Percentiles rank a stretch among this genome's conserved stretches.
These are phyloP conservation scores for Glutinoglossum americanum DNA, from an alignment of 495 filamentous ascomycete species.

Conservation along the genomic window DNA sequence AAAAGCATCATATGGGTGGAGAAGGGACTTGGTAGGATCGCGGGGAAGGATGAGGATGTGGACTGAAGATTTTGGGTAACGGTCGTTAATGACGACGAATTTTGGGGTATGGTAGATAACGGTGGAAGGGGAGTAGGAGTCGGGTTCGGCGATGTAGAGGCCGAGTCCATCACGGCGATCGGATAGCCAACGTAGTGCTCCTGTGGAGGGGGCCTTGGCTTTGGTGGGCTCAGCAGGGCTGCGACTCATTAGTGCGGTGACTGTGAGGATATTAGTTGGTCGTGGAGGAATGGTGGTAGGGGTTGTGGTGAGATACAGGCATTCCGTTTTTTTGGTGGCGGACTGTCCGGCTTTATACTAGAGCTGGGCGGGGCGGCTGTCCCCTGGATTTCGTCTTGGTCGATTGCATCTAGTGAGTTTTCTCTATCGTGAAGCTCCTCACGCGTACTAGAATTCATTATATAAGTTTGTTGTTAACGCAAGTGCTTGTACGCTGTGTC, in stretches of 20 bases:
- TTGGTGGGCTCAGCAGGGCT: slow-evolving; percentile 24
- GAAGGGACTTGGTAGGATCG: slow-evolving; percentile 31
- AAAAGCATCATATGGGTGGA: slow-evolving; percentile 66
- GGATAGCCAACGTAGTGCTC: slow-evolving; percentile 11
- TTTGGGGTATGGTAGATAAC: slow-evolving; percentile 49
- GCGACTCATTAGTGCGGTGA: slow-evolving; percentile 46
- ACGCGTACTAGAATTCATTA: not conserved
- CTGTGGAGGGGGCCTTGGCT: slow-evolving; percentile 7
- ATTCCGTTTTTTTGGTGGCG: not conserved
- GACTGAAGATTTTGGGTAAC: slow-evolving; percentile 64
- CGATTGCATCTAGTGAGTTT: not conserved
- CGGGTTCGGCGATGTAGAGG: slow-evolving; percentile 48
- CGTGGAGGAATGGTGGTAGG: not conserved
- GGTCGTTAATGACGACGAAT: slow-evolving; percentile 66
- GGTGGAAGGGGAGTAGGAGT: slow-evolving; percentile 31
- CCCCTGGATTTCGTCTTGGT: not conserved
- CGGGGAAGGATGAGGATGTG: slow-evolving; percentile 79
- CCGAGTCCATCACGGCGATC: slow-evolving; percentile 40
- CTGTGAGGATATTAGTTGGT: slow-evolving; percentile 15
- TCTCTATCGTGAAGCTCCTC: not conserved
- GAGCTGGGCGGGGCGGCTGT: not conserved
- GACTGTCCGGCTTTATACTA: not conserved
- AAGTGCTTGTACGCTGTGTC: no score
- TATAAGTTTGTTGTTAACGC: not conserved
- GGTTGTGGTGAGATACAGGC: not conserved